phyloP scores from a whole-genome alignment of 169 alveolate species.

The Plasmodium yoelii region DNA sequence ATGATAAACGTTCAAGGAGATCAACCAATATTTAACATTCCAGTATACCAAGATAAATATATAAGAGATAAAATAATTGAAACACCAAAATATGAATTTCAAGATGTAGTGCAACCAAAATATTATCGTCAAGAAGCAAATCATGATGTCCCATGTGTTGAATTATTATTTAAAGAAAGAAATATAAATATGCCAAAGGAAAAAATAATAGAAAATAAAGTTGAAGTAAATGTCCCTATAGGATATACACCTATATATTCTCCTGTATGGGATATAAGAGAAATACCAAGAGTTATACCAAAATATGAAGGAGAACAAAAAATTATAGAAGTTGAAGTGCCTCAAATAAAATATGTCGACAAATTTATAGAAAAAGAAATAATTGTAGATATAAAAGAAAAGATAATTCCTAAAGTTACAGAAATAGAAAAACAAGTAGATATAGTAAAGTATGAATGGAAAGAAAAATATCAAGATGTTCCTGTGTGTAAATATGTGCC shows the following conservation, averaged over 20 bases:
- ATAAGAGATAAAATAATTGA: conserved; percentile 88
- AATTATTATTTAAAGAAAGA: conserved; percentile 84
- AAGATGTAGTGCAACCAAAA: conserved; percentile 87
- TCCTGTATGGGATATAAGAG: conserved; percentile 90
- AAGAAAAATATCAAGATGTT: conserved; percentile 88
- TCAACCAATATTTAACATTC: conserved; percentile 89
- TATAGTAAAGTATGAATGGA: conserved; percentile 89
- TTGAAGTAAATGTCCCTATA: conserved; percentile 86
- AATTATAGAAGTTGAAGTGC: conserved; percentile 87
- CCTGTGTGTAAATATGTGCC: conserved; percentile 91
- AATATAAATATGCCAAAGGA: conserved; percentile 82
- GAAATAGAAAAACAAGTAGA: conserved; percentile 89
- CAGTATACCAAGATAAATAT: conserved; percentile 89
- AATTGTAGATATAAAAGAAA: conserved; percentile 89
- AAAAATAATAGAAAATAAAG: conserved; percentile 83
- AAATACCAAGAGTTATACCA: conserved; percentile 89
- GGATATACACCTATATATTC: conserved; percentile 89
- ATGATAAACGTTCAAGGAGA: conserved; percentile 87
- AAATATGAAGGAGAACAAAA: conserved; percentile 90
- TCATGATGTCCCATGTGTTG: conserved; percentile 89
- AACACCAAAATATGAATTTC: conserved; percentile 85
- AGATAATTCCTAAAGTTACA: conserved; percentile 88
- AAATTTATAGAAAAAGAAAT: conserved; percentile 89
- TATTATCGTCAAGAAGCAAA: conserved; percentile 87
- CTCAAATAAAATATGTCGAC: conserved; percentile 88